phyloP scores from a whole-genome alignment of 116 monocot genomes.

The Dioscorea cayenensis region DNA sequence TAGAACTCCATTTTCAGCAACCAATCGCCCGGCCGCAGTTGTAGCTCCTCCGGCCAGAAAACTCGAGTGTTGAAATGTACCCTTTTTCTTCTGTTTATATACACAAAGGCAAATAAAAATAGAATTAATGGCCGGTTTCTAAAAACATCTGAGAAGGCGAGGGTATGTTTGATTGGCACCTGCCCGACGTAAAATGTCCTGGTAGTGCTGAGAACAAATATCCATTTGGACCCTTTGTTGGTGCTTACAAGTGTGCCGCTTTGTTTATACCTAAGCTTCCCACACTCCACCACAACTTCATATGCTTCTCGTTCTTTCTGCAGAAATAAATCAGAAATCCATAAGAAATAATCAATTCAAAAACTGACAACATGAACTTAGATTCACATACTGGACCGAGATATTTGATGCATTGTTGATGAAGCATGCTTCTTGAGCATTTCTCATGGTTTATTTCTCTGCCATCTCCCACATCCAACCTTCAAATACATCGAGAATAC shows the following conservation, averaged over 20 bases:
- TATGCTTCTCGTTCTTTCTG: conserved; percentile 63
- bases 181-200: conserved; percentile 57
- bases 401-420: conserved; percentile 75
- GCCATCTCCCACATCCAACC: conserved; percentile 86
- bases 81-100: conserved; percentile 49
- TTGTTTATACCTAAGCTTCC: conserved; percentile 63
- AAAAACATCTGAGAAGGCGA: background rate
- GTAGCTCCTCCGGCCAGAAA: conserved; percentile 65
- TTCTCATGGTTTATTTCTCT: conserved; percentile 66
- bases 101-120: background rate
- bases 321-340: conserved; percentile 3
- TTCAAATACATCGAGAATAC: conserved; percentile 15
- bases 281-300: conserved; percentile 65
- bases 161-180: conserved; percentile 14
- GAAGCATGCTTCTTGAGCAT: conserved; percentile 67
- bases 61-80: conserved; percentile 66
- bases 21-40: conserved; percentile 66
- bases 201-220: conserved; percentile 72
- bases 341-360: background rate
- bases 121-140: background rate
- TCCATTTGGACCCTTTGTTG: conserved; percentile 75
- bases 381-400: conserved; percentile 69
- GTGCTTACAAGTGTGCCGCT: conserved; percentile 33
- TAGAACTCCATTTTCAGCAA: conserved; percentile 53
- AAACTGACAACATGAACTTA: background rate